These are phyloP conservation scores for Penicillium sp. DNA, from an alignment of 2,329 filamentous ascomycete genomes.

Conservation along the genomic window DNA sequence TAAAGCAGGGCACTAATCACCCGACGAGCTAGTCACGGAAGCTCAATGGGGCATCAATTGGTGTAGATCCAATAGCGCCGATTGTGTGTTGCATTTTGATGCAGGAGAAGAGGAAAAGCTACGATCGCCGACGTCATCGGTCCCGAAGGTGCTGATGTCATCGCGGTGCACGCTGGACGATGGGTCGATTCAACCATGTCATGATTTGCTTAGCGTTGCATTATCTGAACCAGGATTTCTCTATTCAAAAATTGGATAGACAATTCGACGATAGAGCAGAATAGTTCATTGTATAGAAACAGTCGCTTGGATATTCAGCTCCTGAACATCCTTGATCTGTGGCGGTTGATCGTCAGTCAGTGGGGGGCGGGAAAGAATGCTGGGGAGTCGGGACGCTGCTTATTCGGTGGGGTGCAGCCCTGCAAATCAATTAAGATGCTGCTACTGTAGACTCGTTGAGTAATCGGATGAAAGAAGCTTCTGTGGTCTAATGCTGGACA, in stretches of 20 bases:
- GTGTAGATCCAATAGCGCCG: constrained; percentile 14
- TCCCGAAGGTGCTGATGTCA: constrained; percentile 22
- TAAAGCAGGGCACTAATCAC: neutral
- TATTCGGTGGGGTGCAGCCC: constrained; percentile 14
- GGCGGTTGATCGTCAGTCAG: constrained; percentile 7
- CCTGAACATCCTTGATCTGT: constrained; percentile 3
- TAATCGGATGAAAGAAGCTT: neutral
- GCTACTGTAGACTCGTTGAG: neutral
- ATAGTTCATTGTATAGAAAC: no score
- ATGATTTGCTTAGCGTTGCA: constrained; percentile 19
- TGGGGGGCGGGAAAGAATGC: constrained; percentile 4
- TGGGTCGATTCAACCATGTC: constrained; percentile 16
- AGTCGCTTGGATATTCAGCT: neutral
- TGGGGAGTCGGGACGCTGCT: constrained; percentile 12
- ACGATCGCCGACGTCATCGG: constrained; percentile 30
- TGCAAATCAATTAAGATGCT: neutral
- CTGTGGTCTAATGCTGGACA: constrained; percentile 1
- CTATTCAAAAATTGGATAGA: no score
- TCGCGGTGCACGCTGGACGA: constrained; percentile 8
- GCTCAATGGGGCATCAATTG: neutral
- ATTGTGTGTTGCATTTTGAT: constrained; percentile 3
- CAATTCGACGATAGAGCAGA: no score
- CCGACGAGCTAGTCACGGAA: neutral
- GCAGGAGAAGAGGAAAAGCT: neutral
- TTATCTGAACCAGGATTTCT: neutral